A percentile compares a stretch with the other conserved stretches of the same genome.
These are phyloP conservation scores for Cydonia oblonga DNA, from an alignment of 331 rosid species.

Conservation along the genomic window DNA sequence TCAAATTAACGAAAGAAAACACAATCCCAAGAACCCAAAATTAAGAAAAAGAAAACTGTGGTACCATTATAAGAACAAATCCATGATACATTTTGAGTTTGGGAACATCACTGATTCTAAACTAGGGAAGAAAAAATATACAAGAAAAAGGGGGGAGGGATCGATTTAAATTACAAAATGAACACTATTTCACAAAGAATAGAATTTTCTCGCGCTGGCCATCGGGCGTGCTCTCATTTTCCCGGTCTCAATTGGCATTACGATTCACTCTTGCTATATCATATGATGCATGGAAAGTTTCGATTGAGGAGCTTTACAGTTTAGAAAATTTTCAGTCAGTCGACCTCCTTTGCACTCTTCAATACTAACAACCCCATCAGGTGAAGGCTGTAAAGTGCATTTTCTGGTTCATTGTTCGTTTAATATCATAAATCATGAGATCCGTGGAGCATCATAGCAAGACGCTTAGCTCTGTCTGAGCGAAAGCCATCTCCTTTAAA, in stretches of 20 bases:
- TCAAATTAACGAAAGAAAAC: background rate
- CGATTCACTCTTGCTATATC: conserved; percentile 3
- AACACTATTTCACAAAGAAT: conserved; percentile 22
- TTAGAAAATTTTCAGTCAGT: background rate
- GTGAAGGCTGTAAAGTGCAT: conserved; percentile 26
- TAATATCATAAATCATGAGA: conserved; percentile 66
- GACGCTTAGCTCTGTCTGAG: conserved; percentile 64
- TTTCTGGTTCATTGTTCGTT: conserved; percentile 26
- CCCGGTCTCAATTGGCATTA: conserved; percentile 12
- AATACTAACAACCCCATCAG: conserved; percentile 33
- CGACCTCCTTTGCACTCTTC: conserved; percentile 36
- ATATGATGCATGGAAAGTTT: conserved; percentile 1
- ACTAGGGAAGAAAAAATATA: background rate
- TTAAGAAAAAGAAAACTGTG: background rate
- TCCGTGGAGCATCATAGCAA: conserved; percentile 59
- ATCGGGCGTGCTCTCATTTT: conserved; percentile 2
- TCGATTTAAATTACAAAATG: conserved; percentile 12
- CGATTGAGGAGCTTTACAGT: background rate
- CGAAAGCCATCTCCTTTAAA: conserved; percentile 65
- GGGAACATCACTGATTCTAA: background rate
- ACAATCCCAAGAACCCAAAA: background rate
- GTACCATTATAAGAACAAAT: background rate
- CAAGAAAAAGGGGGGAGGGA: background rate
- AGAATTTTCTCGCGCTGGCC: conserved; percentile 8
- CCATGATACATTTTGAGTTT: conserved; percentile 1